Base-by-base conservation (phyloP, 2,329 filamentous ascomycete genomes). In the Phyllosticta citriasiana region DNA sequence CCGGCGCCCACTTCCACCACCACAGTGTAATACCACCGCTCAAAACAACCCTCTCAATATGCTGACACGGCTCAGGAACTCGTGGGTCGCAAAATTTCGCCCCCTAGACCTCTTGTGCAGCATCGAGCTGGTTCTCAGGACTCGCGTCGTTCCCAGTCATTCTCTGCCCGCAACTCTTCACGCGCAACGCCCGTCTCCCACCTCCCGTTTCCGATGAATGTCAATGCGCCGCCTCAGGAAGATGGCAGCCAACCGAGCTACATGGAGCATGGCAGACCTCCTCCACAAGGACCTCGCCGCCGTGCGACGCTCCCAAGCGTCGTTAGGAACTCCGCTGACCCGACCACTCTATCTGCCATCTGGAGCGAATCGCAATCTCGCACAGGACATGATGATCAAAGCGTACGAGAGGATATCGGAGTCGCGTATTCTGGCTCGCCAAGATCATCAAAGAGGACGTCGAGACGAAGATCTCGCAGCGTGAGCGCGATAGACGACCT, bases 191-290 rank as follows among this genome's bases (percentile, higher is more conserved):
- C 8, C 10, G 70, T 69, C 27, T 68, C 69, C 53, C 71, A 73
- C 53, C 67, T 75, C 8, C 73, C 73, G 0, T 75, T 73, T 57
- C 73, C 73, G 1, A 75, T 75, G 73, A 75, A 75, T 54, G 71
- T 75, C 53, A 75, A 75, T 60, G 72, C 72, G 8, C 72, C 73
- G 19, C 69, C 71, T 59, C 66, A 70, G 33, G 55, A 61, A 53
- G 55, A 61, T 26, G 25, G 53, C 19, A 27, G 19, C 40, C 53
- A 68, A 7, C 67, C 71, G 27, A 68, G 73, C 40, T 74, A 74
- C 57, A 65, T 73, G 54, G 70, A 65, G 24, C 73, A 73, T 57
- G 67, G 72, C 27, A 59, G 57, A 19, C 65, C 69, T 14, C 62
- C 66, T 19, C 66, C 66, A 6, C 65, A 68, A 7, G 65, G 65